Evolutionary conservation across 1,284 basidiomycete genomes (phyloP), one percentile per base, ranked within the genome.

Genomic region (Pholiota adiposa): DNA sequence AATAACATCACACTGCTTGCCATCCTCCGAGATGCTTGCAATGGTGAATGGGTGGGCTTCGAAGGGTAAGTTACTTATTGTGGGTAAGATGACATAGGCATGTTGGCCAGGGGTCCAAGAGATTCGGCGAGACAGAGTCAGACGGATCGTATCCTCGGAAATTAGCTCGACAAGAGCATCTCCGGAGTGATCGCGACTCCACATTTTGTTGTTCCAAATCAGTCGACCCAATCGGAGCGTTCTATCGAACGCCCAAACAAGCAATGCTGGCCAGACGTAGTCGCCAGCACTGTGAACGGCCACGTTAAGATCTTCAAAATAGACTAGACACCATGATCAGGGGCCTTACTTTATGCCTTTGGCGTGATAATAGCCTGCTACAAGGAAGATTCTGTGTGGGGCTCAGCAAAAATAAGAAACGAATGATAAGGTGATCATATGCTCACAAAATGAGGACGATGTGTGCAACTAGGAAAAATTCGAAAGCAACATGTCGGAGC

Each of bases 21-120:
- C 55, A 25, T 56, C 56, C 29, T 65, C 66, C 33, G 73, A 69
- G 40, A 75, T 70, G 58, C 69, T 73, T 34, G 74, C 69, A 56
- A 75, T 75, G 18, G 70, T 72, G 60, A 75, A 75, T 19, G 74
- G 74, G 60, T 75, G 74, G 18, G 73, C 70, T 60, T 75, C 74
- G n/a, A 69, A 70, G 14, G 74, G 73, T 14, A 74, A 51, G 33
- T 52, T 67, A 64, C 72, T 74, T 40, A 74, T 65, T 2, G 71
- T 66, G 5, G 73, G 74, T 34, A 75, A 46, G 40, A 69, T 72
- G 54, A 75, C 61, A 59, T 75, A 75, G 27, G 72, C 74, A 54
- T 74, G 73, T 58, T 75, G 74, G 21, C 73, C 74, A 33, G 74
- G 69, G 12, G 49, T 68, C 73, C 74, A 75, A 11, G 59, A 64